phyloP scores from a whole-genome alignment of 257 asterid genomes.

The Verbena officinalis region DNA sequence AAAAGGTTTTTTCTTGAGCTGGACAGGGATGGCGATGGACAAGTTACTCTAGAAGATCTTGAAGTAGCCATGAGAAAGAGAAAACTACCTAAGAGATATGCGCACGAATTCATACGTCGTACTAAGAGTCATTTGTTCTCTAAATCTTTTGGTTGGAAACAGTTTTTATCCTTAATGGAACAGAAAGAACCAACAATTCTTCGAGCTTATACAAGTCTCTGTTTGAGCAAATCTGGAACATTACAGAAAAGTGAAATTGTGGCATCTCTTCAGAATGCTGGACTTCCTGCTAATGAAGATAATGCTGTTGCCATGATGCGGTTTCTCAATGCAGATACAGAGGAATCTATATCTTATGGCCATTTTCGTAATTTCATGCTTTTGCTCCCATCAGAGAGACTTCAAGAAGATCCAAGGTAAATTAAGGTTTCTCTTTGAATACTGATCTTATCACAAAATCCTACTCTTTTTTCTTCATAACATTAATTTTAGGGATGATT shows the following conservation, averaged over 20 bases:
- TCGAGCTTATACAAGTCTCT: slow-evolving; percentile 94
- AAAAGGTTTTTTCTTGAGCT: slow-evolving; percentile 91
- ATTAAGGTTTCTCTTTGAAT: slow-evolving; percentile 22
- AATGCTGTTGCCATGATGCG: slow-evolving; percentile 99
- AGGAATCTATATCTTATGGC: slow-evolving; percentile 96
- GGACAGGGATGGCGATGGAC: slow-evolving; percentile 99
- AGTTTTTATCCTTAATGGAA: slow-evolving; percentile 91
- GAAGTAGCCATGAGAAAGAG: slow-evolving; percentile 93
- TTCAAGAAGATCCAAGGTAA: slow-evolving; percentile 99
- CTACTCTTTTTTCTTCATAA: not conserved
- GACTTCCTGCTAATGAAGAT: slow-evolving; percentile 98
- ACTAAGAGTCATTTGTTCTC: slow-evolving; percentile 89
- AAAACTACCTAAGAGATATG: slow-evolving; percentile 90
- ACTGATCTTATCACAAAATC: not conserved
- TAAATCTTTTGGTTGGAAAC: slow-evolving; percentile 97
- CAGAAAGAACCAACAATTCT: slow-evolving; percentile 99
- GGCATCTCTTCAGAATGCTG: slow-evolving; percentile 88
- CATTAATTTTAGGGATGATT: slow-evolving; percentile 2
- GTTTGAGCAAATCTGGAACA: slow-evolving; percentile 97
- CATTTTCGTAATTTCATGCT: slow-evolving; percentile 98
- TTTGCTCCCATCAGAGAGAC: slow-evolving; percentile 93
- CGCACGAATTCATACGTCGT: slow-evolving; percentile 91
- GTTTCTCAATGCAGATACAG: slow-evolving; percentile 85
- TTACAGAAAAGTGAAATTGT: slow-evolving; percentile 89
- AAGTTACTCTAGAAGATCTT: slow-evolving; percentile 95